phyloP scores from a whole-genome alignment of 108 stramenopile genomes.

The Nannochloropsis salina region DNA sequence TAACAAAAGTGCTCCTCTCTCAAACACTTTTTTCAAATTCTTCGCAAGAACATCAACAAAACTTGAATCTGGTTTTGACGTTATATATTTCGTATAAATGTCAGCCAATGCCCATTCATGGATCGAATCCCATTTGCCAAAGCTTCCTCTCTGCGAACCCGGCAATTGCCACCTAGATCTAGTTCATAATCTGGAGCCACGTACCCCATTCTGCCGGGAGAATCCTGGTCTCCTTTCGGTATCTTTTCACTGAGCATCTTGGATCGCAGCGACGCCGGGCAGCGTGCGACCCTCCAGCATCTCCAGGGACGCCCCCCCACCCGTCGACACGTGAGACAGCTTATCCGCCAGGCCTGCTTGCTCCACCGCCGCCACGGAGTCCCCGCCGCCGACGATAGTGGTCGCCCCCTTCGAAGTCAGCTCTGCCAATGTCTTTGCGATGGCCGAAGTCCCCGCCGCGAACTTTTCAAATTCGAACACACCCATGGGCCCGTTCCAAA shows the following conservation, averaged over 20 bases:
- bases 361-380: conserved; percentile 96
- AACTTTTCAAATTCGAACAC: conserved; percentile 93
- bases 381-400: conserved; percentile 98
- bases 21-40: too few species aligned
- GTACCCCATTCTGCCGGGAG: neutral
- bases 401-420: conserved; percentile 78
- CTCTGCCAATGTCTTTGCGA: conserved; percentile 91
- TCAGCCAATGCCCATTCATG: too few species aligned
- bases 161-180: too few species aligned
- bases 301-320: conserved; percentile 81
- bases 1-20: too few species aligned
- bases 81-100: too few species aligned
- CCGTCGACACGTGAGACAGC: conserved; percentile 94
- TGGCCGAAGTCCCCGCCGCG: conserved; percentile 62
- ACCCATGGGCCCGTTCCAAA: conserved; percentile 95
- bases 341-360: conserved; percentile 80
- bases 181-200: too few species aligned
- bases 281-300: conserved; percentile 52
- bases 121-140: too few species aligned
- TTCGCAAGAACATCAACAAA: too few species aligned
- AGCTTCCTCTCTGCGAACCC: too few species aligned
- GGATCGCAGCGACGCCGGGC: conserved; percentile 52
- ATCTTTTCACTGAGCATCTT: conserved; percentile 36
- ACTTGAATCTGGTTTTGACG: too few species aligned
- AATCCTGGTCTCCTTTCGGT: neutral